phyloP scores from a whole-genome alignment of 1,284 basidiomycete species.

The Ceratobasidium papillatum region DNA sequence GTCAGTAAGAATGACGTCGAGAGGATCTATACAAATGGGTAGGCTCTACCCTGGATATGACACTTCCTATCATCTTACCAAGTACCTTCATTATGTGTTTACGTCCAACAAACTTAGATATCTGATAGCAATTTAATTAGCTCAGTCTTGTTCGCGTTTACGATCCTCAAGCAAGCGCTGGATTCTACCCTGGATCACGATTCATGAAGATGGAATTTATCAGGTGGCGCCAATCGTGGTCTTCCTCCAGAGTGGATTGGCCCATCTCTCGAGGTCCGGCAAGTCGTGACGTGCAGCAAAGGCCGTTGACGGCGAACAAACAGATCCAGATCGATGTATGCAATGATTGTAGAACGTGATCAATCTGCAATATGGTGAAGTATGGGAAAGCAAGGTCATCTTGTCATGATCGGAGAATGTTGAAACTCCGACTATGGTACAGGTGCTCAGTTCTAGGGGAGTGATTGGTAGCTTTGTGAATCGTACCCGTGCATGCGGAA shows the following conservation, averaged over 20 bases:
- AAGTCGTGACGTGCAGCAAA: neutral
- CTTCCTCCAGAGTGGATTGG: neutral
- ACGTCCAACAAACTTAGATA: conserved; percentile 8
- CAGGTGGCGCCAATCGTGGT: neutral
- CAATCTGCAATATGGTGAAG: conserved; percentile 8
- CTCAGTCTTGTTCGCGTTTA: neutral
- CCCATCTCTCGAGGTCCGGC: neutral
- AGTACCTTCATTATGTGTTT: neutral
- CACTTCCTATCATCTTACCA: neutral
- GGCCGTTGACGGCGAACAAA: neutral
- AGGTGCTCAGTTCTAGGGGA: conserved; percentile 22
- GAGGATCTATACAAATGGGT: neutral
- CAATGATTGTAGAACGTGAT: neutral
- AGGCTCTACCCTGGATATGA: neutral
- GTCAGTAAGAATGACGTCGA: conserved; percentile 16
- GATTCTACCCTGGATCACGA: neutral
- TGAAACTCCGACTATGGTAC: conserved; percentile 30
- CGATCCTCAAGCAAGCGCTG: neutral
- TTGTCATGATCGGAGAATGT: conserved; percentile 26
- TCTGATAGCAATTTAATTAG: neutral
- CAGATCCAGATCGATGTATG: neutral
- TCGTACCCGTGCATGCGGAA: neutral
- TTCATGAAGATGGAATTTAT: neutral
- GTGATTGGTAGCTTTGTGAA: neutral
- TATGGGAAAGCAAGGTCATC: conserved; percentile 6